Evolutionary conservation across 768 basidiomycete genomes (phyloP), one percentile per base, ranked within the genome.

Genomic region (Steccherinum ochraceum): DNA sequence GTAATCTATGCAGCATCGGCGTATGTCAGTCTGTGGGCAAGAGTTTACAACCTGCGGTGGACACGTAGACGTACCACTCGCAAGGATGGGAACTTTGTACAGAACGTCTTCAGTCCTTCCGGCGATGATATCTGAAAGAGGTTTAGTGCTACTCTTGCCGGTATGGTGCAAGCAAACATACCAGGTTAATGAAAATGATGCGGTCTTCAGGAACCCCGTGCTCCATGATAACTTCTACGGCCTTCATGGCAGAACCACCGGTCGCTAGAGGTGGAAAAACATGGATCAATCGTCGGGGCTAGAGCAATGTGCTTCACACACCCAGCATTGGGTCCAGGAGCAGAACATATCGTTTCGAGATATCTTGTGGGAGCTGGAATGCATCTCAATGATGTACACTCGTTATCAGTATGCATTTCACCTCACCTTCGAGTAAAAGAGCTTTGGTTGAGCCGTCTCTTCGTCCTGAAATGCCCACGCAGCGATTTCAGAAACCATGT

Each of bases 321-420:
- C 93, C 92, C 45, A 98, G 81, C 95, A 99, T 99, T 0, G 95
- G 95, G 65, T 99, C 95, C 19, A 99, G 80, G 12, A 99, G 81
- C 30, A 99, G 82, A 45, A 93, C 91, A 64, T 95, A 98, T 43
- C 96, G 84, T 26, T 76, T 72, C 0, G 89, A 84, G 51, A 98
- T 96, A 66, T 98, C 95, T 61, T 86, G 87, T 2, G 95, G 95
- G 47, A 97, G 86, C 86, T 96, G 60, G 5, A 40, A 3, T 16
- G 12, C 16, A 7, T 24, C 30, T 35, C 16, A 7, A 35, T 35
- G 18, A 30, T 11, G n/a, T n/a, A n/a, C n/a, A n/a, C n/a, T n/a
- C 24, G 18, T 39, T 18, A 12, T 3, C 5, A 43, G 1, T 20
- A 20, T 62, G 26, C 16, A 35, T 7, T 7, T 35, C 30, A 35